Evolutionary conservation across 306 rosid genomes (phyloP).

Genomic region (Quercus rubra): DNA sequence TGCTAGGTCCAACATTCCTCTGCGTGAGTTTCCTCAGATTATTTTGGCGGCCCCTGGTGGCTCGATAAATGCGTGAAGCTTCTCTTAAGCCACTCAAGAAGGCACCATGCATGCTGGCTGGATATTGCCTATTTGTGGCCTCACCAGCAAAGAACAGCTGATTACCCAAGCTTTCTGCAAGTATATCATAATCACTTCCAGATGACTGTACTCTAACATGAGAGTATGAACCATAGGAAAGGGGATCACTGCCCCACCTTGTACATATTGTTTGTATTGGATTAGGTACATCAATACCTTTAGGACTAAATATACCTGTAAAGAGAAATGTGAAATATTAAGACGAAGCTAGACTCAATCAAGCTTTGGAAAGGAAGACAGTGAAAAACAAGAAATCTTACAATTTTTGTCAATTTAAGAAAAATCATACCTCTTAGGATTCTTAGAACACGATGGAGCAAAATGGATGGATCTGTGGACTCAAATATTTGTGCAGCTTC

Average conservation of each 20-base stretch:
- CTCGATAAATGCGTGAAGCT: conserved; percentile 65
- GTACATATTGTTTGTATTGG: conserved; percentile 87
- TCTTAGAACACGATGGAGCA: conserved; percentile 64
- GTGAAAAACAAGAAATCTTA: conserved; percentile 8
- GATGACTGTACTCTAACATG: conserved; percentile 82
- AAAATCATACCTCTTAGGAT: conserved; percentile 66
- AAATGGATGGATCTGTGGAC: conserved; percentile 58
- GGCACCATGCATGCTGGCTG: conserved; percentile 98
- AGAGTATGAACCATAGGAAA: conserved; percentile 90
- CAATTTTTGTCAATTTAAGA: conserved; percentile 7
- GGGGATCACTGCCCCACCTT: conserved; percentile 91
- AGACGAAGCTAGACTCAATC: neutral
- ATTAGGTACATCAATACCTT: conserved; percentile 72
- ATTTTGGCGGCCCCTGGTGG: conserved; percentile 36
- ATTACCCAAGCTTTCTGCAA: conserved; percentile 78
- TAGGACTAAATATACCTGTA: conserved; percentile 72
- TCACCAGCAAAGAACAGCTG: conserved; percentile 91
- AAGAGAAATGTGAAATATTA: neutral
- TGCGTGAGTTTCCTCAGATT: conserved; percentile 33
- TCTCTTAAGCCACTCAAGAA: conserved; percentile 91
- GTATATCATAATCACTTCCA: conserved; percentile 80
- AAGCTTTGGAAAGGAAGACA: conserved; percentile 16
- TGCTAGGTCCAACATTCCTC: conserved; percentile 48
- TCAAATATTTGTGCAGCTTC: conserved; percentile 94
- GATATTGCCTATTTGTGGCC: conserved; percentile 89